These are phyloP conservation scores for Aureobasidium vineae DNA, from an alignment of 2,329 filamentous ascomycete species.

Conservation along the genomic window DNA sequence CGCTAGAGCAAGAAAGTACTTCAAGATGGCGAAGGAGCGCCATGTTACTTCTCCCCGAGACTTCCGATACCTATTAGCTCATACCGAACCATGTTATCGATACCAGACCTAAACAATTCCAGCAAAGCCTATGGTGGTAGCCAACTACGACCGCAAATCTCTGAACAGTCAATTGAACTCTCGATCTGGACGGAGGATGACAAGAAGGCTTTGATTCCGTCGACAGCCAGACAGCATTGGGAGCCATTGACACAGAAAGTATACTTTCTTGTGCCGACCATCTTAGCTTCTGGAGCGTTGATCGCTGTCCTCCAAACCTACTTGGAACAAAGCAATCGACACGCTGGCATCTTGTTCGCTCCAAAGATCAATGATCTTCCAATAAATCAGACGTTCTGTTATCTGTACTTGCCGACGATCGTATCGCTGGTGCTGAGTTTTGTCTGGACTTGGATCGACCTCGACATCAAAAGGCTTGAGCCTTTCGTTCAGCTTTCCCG, in stretches of 20 bases:
- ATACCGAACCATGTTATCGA: neutral
- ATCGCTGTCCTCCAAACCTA: conserved; percentile 50
- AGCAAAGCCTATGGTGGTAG: neutral
- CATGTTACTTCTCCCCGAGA: neutral
- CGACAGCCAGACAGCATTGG: neutral
- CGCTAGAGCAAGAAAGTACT: neutral
- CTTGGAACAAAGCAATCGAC: conserved; percentile 40
- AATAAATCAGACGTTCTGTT: conserved; percentile 39
- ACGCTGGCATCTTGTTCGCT: conserved; percentile 48
- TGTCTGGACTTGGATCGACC: conserved; percentile 59
- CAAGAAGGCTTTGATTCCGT: neutral
- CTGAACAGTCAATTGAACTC: neutral
- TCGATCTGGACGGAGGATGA: neutral
- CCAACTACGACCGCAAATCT: neutral
- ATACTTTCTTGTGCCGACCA: conserved; percentile 14
- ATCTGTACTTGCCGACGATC: conserved; percentile 56
- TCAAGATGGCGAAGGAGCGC: neutral
- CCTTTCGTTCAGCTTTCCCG: conserved; percentile 60
- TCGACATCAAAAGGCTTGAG: conserved; percentile 59
- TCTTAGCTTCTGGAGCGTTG: conserved; percentile 36
- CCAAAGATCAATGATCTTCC: conserved; percentile 43
- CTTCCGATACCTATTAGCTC: neutral
- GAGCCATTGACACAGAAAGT: conserved; percentile 9
- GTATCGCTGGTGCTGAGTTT: conserved; percentile 57
- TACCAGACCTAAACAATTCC: neutral